phyloP scores from a whole-genome alignment of 2,329 filamentous ascomycete species.

The Cladophialophora chaetospira region DNA sequence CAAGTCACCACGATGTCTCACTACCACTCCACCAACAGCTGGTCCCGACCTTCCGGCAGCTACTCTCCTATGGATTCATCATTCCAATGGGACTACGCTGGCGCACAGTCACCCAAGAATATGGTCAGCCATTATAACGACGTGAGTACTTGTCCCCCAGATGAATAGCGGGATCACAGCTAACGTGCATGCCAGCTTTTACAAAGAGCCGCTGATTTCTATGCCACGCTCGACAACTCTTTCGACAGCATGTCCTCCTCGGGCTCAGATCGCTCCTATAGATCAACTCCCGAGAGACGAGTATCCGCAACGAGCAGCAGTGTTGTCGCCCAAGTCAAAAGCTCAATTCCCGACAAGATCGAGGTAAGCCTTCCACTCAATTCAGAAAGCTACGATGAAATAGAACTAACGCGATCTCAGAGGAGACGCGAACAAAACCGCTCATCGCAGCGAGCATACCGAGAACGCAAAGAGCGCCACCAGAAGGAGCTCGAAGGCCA shows the following conservation, averaged over 20 bases:
- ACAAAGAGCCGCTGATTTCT: constrained; percentile 28
- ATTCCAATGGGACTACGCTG: constrained; percentile 28
- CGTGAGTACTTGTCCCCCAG: constrained; percentile 6
- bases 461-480: constrained; percentile 91
- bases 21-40: constrained; percentile 21
- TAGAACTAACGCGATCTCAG: constrained; percentile 18
- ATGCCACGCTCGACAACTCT: constrained; percentile 27
- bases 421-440: constrained; percentile 31
- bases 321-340: constrained; percentile 23
- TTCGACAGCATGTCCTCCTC: constrained; percentile 27
- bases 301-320: constrained; percentile 14
- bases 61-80: constrained; percentile 22
- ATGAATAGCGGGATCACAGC: not conserved
- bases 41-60: constrained; percentile 19
- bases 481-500: constrained; percentile 83
- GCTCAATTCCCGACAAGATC: constrained; percentile 32
- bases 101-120: constrained; percentile 23
- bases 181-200: constrained; percentile 16
- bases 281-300: constrained; percentile 21
- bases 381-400: no score
- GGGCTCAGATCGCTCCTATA: constrained; percentile 21
- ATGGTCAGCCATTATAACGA: constrained; percentile 31
- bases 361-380: constrained; percentile 19
- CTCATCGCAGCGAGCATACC: constrained; percentile 79
- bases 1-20: constrained; percentile 16